Conservation (phyloP, 495 filamentous ascomycete genomes). For the Xylaria longipes region DNA sequence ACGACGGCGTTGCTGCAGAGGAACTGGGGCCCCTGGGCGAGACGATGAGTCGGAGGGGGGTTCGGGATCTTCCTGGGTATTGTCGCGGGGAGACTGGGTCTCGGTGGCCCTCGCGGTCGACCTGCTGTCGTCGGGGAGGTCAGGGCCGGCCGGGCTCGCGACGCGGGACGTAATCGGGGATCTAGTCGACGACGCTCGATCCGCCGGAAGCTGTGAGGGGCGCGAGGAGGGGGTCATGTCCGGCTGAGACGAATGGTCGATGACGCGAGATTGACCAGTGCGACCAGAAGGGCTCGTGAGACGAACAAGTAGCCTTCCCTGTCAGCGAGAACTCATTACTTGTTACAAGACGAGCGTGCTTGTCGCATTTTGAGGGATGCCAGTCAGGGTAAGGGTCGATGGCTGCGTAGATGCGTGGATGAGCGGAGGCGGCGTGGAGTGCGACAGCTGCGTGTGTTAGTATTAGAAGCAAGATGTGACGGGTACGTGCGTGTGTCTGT, state of each 20-base stretch:
- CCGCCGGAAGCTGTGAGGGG: constrained; percentile 38
- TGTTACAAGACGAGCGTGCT: constrained; percentile 12
- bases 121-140: constrained; percentile 28
- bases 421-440: neutral
- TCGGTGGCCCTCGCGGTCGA: neutral
- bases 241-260: constrained; percentile 20
- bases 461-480: neutral
- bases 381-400: neutral
- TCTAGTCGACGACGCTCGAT: constrained; percentile 25
- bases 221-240: constrained; percentile 42
- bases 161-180: constrained; percentile 9
- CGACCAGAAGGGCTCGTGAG: constrained; percentile 11
- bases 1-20: constrained; percentile 84
- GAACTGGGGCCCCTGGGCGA: constrained; percentile 49
- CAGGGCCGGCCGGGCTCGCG: constrained; percentile 26
- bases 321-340: constrained; percentile 15
- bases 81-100: constrained; percentile 24
- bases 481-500: neutral
- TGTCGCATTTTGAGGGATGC: constrained; percentile 24
- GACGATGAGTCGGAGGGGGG: constrained; percentile 33
- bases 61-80: constrained; percentile 32
- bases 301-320: constrained; percentile 15
- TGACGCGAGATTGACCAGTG: neutral
- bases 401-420: neutral
- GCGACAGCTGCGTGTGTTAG: constrained; percentile 1